phyloP scores from a whole-genome alignment of 2,329 filamentous ascomycete species.

The Paecilomyces fulvus region DNA sequence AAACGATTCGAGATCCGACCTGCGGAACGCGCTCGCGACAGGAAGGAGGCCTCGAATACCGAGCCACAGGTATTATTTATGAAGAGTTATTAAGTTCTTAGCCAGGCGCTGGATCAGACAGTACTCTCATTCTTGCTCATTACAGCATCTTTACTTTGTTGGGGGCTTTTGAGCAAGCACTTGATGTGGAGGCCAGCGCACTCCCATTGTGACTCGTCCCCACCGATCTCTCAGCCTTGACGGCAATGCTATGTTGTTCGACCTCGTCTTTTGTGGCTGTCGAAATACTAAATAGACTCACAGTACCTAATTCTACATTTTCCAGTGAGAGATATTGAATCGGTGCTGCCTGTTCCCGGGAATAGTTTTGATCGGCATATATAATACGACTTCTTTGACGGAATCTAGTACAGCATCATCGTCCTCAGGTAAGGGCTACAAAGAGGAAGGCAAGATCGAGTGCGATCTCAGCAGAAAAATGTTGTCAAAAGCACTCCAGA shows the following conservation, averaged over 20 bases:
- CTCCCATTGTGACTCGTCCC: background rate
- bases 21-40: too few relatives aligned
- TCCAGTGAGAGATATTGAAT: background rate
- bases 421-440: background rate
- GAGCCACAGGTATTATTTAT: too few relatives aligned
- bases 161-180: background rate
- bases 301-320: background rate
- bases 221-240: background rate
- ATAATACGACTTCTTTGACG: background rate
- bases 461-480: constrained; percentile 77
- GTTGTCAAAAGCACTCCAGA: constrained; percentile 89
- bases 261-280: background rate
- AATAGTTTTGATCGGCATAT: background rate
- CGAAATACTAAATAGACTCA: background rate
- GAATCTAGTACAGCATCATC: background rate
- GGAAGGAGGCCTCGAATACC: too few relatives aligned
- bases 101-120: too few relatives aligned
- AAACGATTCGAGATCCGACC: too few relatives aligned
- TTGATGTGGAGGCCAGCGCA: background rate
- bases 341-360: background rate
- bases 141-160: background rate
- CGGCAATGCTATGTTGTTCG: background rate
- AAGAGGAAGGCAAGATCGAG: constrained; percentile 27
- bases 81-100: too few relatives aligned
- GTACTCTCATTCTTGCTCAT: too few relatives aligned